Conservation (phyloP, 257 asterid genomes). For the Salvia hispanica region DNA sequence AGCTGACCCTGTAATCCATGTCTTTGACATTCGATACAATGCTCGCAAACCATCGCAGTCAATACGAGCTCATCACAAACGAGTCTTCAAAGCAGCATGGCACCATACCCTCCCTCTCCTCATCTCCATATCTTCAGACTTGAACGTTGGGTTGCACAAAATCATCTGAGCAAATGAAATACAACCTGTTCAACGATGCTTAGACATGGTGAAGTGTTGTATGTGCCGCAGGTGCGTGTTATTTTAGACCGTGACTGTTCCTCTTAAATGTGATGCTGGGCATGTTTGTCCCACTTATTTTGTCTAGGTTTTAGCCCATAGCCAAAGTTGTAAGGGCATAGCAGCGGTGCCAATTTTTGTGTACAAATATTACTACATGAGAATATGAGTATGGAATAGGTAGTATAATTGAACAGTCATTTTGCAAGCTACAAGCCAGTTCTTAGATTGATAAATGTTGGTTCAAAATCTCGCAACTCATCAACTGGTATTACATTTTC, state of each 20-base stretch:
- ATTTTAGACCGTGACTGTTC: neutral
- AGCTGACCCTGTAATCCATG: constrained; percentile 79
- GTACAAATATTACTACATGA: constrained; percentile 12
- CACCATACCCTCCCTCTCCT: constrained; percentile 75
- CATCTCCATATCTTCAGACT: constrained; percentile 88
- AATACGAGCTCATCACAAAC: constrained; percentile 73
- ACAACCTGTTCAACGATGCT: neutral
- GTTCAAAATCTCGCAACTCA: too few species aligned
- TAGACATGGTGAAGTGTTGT: neutral
- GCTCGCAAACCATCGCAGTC: constrained; percentile 71
- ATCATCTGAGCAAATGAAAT: constrained; percentile 26
- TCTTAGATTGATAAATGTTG: too few species aligned
- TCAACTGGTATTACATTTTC: too few species aligned
- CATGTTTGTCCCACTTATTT: too few species aligned
- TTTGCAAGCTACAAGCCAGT: neutral
- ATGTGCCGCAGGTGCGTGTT: too few species aligned
- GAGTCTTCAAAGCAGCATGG: constrained; percentile 95
- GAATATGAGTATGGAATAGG: neutral
- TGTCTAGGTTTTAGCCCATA: neutral
- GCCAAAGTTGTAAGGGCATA: neutral
- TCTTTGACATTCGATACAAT: constrained; percentile 78
- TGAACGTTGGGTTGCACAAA: constrained; percentile 75
- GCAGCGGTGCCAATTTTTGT: constrained; percentile 9
- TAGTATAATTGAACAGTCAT: neutral
- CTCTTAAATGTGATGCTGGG: neutral